Percentiles rank a stretch among this genome's conserved stretches.
phyloP scores from a whole-genome alignment of 371 early-diverging fungal genomes.

The Zychaea mexicana region DNA sequence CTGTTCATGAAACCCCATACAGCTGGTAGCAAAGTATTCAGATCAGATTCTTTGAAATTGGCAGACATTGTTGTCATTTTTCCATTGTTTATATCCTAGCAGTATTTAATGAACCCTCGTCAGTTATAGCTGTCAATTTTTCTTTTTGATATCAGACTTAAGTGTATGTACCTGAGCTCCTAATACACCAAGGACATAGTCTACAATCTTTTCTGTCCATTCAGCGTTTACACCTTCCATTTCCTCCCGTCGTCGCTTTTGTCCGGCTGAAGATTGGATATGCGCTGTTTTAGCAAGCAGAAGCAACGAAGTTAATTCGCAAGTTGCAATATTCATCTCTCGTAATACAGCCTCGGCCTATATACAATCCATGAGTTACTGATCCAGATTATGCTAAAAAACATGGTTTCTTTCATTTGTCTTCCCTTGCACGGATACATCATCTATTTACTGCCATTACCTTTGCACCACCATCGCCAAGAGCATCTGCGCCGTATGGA shows the following conservation, averaged over 20 bases:
- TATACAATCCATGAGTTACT: too few species aligned
- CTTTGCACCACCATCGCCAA: slow-evolving; percentile 52
- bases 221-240: slow-evolving; percentile 27
- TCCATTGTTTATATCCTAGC: background rate
- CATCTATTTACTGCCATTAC: slow-evolving; percentile 23
- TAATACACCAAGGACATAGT: slow-evolving; percentile 52
- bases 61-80: slow-evolving; percentile 18
- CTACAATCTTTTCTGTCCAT: slow-evolving; percentile 59
- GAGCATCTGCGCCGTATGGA: slow-evolving; percentile 67
- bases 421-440: too few species aligned
- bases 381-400: too few species aligned
- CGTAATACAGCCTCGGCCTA: slow-evolving; percentile 59
- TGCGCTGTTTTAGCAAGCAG: slow-evolving; percentile 45
- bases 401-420: too few species aligned
- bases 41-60: slow-evolving; percentile 53
- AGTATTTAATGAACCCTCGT: background rate
- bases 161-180: slow-evolving; percentile 41
- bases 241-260: slow-evolving; percentile 12
- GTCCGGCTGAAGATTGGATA: slow-evolving; percentile 14
- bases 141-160: too few species aligned
- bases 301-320: slow-evolving; percentile 68
- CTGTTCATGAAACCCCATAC: slow-evolving; percentile 65
- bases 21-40: slow-evolving; percentile 55
- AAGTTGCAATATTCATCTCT: slow-evolving; percentile 72
- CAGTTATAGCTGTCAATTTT: too few species aligned